These are phyloP conservation scores for Cytidiella melzeri DNA, from an alignment of 768 basidiomycete species.

Conservation along the genomic window DNA sequence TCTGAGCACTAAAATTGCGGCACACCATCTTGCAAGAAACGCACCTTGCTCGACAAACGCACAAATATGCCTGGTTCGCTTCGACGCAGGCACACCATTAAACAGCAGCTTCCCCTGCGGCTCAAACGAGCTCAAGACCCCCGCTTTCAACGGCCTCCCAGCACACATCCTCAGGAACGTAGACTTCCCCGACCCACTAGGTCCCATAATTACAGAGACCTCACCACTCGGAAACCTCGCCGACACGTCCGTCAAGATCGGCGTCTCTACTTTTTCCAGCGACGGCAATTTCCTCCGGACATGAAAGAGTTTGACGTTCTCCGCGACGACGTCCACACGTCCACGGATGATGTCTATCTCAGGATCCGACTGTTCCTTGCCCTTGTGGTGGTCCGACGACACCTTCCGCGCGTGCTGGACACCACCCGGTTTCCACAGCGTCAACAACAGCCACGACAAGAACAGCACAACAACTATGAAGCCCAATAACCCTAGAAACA, in stretches of 20 bases:
- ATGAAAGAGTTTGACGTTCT: conserved; percentile 1
- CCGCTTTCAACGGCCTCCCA: conserved; percentile 8
- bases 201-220: conserved; percentile 13
- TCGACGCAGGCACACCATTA: conserved; percentile 8
- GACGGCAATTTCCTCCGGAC: conserved; percentile 5
- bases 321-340: conserved; percentile 8
- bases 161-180: conserved; percentile 13
- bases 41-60: conserved; percentile 13
- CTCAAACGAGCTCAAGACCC: conserved; percentile 9
- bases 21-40: neutral
- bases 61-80: conserved; percentile 6
- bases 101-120: conserved; percentile 6
- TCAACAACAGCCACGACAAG: conserved; percentile 5
- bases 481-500: conserved; percentile 8
- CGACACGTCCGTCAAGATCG: conserved; percentile 8
- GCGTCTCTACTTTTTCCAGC: conserved; percentile 4
- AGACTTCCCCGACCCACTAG: conserved; percentile 12
- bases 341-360: conserved; percentile 9
- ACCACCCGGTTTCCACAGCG: conserved; percentile 9
- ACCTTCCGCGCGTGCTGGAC: conserved; percentile 5
- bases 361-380: conserved; percentile 5
- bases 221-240: conserved; percentile 10
- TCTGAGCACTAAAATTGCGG: neutral
- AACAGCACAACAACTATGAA: conserved; percentile 6
- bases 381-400: conserved; percentile 1